Conservation (phyloP, 1,284 basidiomycete species). For the Agroathelia rolfsii region DNA sequence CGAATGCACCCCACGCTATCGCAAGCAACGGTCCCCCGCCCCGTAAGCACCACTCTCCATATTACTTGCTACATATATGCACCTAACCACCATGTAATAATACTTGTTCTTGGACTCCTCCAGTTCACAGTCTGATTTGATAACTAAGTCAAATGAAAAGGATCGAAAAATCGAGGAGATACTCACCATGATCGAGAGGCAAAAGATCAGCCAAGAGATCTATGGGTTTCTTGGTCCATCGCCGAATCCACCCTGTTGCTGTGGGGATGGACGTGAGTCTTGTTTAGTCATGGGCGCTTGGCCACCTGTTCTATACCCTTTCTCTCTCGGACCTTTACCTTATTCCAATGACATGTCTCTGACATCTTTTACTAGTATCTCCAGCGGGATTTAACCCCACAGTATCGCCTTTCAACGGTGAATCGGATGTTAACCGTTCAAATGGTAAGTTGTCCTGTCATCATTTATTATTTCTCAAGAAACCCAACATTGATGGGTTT, state of each 20-base stretch:
- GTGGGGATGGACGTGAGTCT: conserved; percentile 12
- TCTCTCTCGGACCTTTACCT: background rate
- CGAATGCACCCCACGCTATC: conserved; percentile 37
- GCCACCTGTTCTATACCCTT: conserved; percentile 19
- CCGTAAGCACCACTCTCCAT: conserved; percentile 29
- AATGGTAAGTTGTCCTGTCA: no score
- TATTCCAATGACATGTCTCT: background rate
- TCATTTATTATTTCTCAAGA: background rate
- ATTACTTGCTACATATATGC: conserved; percentile 2
- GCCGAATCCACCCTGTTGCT: conserved; percentile 3
- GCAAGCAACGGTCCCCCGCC: conserved; percentile 48
- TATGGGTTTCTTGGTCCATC: conserved; percentile 2
- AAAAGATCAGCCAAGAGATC: conserved; percentile 23
- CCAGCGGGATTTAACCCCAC: no score
- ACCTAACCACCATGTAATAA: conserved; percentile 2
- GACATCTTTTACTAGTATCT: no score
- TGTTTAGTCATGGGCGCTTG: conserved; percentile 12
- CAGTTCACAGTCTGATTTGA: conserved; percentile 50
- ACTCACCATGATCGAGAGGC: conserved; percentile 30
- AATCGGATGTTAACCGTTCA: no score
- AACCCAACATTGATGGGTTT: background rate
- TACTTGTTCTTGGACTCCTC: background rate
- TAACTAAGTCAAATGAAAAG: conserved; percentile 35
- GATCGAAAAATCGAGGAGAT: conserved; percentile 38
- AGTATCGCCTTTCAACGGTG: no score